These are phyloP conservation scores for Rubroboletus satanas DNA, from an alignment of 768 basidiomycete species.

Conservation along the genomic window DNA sequence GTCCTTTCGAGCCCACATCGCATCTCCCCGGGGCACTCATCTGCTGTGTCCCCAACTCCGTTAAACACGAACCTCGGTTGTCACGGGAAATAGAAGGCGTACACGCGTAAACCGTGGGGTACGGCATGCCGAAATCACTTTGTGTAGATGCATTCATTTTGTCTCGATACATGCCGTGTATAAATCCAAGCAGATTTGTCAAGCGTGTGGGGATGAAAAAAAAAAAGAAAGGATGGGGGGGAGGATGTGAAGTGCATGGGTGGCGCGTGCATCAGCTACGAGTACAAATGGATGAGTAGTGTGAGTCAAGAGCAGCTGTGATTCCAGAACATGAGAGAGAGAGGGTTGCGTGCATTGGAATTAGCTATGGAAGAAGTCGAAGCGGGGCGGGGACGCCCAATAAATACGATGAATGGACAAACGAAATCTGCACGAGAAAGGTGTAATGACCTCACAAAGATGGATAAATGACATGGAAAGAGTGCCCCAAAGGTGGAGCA, in stretches of 20 bases:
- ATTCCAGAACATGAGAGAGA: background rate
- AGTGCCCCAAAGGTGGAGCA: background rate
- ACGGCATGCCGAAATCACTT: background rate
- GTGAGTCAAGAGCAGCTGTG: slow-evolving; percentile 3
- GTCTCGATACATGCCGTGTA: slow-evolving; percentile 10
- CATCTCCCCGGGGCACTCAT: background rate
- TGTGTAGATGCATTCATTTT: slow-evolving; percentile 4
- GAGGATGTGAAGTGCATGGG: slow-evolving; percentile 4
- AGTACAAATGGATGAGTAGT: slow-evolving; percentile 22
- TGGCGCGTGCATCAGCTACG: slow-evolving; percentile 14
- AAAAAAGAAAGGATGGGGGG: background rate
- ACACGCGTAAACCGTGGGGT: background rate
- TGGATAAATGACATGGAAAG: slow-evolving; percentile 15
- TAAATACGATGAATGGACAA: slow-evolving; percentile 15
- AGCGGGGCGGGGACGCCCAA: slow-evolving; percentile 9
- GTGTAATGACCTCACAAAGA: slow-evolving; percentile 10
- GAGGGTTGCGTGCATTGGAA: background rate
- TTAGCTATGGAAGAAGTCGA: slow-evolving; percentile 6
- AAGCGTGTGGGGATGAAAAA: background rate
- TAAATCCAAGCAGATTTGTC: slow-evolving; percentile 23
- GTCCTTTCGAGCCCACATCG: slow-evolving; percentile 1
- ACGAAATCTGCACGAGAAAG: slow-evolving; percentile 3
- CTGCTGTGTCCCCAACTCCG: background rate
- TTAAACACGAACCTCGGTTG: background rate
- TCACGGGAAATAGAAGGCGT: background rate